Percentiles rank a stretch among this genome's conserved stretches.
Evolutionary conservation across 78 protist genomes (phyloP).

Genomic region (Dictyostelium purpureum): DNA sequence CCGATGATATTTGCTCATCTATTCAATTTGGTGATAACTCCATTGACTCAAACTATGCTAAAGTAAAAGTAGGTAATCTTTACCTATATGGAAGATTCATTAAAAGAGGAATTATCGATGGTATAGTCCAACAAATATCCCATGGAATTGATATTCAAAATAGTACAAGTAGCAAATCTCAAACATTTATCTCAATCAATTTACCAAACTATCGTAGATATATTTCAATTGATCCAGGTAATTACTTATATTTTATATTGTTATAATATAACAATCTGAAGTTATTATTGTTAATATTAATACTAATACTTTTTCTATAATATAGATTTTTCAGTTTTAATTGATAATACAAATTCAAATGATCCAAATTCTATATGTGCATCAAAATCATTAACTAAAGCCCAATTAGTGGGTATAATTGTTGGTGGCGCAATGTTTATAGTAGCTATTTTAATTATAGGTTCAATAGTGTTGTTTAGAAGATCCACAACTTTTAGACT

Average conservation of each 20-base stretch:
- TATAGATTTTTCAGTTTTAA: neutral
- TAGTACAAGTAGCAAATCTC: neutral
- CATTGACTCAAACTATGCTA: neutral
- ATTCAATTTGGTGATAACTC: conserved; percentile 1
- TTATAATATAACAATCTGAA: too few relatives aligned
- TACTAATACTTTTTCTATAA: too few relatives aligned
- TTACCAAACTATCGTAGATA: neutral
- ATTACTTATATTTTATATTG: too few relatives aligned
- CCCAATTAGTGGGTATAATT: conserved; percentile 13
- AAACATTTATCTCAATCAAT: neutral
- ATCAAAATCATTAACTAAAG: neutral
- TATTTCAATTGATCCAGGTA: neutral
- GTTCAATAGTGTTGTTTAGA: neutral
- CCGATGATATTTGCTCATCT: neutral
- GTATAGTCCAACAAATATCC: conserved; percentile 3
- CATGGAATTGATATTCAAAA: neutral
- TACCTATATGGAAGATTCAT: conserved; percentile 2
- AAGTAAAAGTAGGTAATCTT: neutral
- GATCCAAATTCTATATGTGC: neutral
- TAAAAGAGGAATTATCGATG: conserved; percentile 8
- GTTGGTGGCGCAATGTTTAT: neutral
- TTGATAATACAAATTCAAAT: neutral
- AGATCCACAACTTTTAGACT: neutral
- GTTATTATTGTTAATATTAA: too few relatives aligned
- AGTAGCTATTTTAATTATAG: neutral